Conservation (phyloP, 148 eudicot genomes). For the Vaccinium darrowii region DNA sequence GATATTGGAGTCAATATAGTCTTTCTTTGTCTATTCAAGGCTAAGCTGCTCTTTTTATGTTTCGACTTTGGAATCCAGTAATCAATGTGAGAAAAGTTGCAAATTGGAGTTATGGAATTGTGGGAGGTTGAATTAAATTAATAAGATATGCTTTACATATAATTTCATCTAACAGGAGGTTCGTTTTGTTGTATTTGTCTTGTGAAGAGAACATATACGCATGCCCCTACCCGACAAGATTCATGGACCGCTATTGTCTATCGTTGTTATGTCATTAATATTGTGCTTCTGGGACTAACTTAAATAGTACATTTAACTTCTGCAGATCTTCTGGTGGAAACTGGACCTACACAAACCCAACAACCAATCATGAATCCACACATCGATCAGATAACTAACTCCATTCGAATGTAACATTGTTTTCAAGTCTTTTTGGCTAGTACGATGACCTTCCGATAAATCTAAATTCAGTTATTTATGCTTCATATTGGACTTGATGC, state of each 20-base stretch:
- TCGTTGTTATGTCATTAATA: neutral
- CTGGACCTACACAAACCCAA: slow-evolving; percentile 82
- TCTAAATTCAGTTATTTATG: neutral
- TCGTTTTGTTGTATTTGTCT: neutral
- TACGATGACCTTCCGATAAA: neutral
- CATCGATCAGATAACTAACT: slow-evolving; percentile 59
- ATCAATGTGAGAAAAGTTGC: neutral
- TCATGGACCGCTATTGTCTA: neutral
- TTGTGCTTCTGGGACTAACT: neutral
- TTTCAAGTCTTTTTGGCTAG: neutral
- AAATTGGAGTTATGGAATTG: neutral
- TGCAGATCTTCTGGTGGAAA: slow-evolving; percentile 74
- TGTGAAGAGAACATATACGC: neutral
- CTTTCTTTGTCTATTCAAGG: neutral
- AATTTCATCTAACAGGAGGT: neutral
- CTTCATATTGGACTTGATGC: slow-evolving; percentile 6
- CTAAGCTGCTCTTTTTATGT: neutral
- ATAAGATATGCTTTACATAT: neutral
- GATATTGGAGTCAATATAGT: neutral
- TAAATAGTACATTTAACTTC: slow-evolving; percentile 4
- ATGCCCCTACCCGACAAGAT: neutral
- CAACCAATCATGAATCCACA: slow-evolving; percentile 50
- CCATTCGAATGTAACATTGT: slow-evolving; percentile 49
- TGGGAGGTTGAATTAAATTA: neutral
- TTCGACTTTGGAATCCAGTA: neutral